Evolutionary conservation across 169 alveolate genomes (phyloP), one percentile per base, ranked within the genome.

Genomic region (Miamiensis avidus): DNA sequence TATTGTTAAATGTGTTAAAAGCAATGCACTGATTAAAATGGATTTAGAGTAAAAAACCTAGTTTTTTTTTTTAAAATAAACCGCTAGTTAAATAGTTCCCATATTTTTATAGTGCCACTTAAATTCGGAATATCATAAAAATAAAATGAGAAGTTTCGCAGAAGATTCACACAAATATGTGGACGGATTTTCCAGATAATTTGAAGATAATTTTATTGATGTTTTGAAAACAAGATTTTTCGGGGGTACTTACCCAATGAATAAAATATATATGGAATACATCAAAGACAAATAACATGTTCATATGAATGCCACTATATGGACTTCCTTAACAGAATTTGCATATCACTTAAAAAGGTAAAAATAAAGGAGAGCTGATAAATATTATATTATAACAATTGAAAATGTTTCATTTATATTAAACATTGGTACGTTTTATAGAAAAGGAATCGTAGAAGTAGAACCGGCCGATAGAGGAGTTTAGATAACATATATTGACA

Each of bases 1-100:
- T 98, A 98, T 87, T 98, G 99, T 93, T 99, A 98, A 90, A 95
- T 98, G 98, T 97, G 99, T 83, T 97, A 98, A 90, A 97, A 98
- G 88, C 99, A 97, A 81, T 98, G 99, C 94, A 93, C 98, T 31
- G 99, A 98, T 83, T 99, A 97, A 85, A 98, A 98, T 82, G 99
- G 99, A 4, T 98, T 97, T 94, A 98, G 97, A 91, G 97, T 94
- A 49, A 69, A 49, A 49, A 49, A 49, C 4, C 4, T 4, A 49
- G 20, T 11, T 11, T 11, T 49, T 49, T 49, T 49, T 49, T 4
- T 49, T 49, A 49, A 49, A 49, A 49, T 49, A 11, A 11, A 49
- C 20, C 4, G 20, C 20, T 4, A 49, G 20, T 11, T 49, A 49
- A 49, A 49, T 49, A 49, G 69, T 49, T 11, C 20, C 4, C 20